Base-by-base conservation (phyloP, 495 filamentous ascomycete genomes). In the Aspergillus sparsus region DNA sequence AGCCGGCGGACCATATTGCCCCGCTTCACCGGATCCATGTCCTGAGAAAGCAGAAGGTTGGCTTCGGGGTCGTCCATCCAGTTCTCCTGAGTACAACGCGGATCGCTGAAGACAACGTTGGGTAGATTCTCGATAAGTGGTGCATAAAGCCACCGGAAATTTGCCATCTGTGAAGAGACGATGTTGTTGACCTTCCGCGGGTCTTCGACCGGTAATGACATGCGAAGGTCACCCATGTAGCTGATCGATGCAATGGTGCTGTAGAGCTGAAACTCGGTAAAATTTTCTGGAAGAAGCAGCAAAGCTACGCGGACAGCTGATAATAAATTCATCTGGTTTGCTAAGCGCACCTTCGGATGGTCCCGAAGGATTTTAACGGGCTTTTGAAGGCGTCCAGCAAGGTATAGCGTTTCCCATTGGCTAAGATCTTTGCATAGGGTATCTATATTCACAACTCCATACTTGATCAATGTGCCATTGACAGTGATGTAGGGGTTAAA, bases 361-460 rank as follows among this genome's bases (percentile, higher is more conserved):
- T 98, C 94, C 18, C 92, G 88, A 6, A 98, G 83, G 64, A 98
- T 98, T 75, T 98, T 97, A 65, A 98, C 94, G 1, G 94, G 94
- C 69, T 98, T 98, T 35, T 98, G 94, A 44, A 98, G 76, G 42
- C 94, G 90, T 1, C 94, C 94, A 21, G 94, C 94, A 31, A 98
- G 82, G 71, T 98, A 98, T 42, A 98, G 77, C 0, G 90, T 96
- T 54, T 93, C 85, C 94, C 94, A 98, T 62, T 90, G 82, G 16
- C 82, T 87, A 50, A 98, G 82, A 69, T 98, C 94, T 16, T 77
- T 80, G 64, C 88, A 90, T n/a, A 98, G 76, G 0, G 91, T 97
- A 65, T 90, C 84, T 53, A 97, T 75, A 66, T 95, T 96, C 9
- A 97, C 94, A 4, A 98, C 93, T 15, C 93, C 94, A 66, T 98